Evolutionary conservation across 2,329 filamentous ascomycete genomes (phyloP).

Genomic region (Penicillium hesseltinei): DNA sequence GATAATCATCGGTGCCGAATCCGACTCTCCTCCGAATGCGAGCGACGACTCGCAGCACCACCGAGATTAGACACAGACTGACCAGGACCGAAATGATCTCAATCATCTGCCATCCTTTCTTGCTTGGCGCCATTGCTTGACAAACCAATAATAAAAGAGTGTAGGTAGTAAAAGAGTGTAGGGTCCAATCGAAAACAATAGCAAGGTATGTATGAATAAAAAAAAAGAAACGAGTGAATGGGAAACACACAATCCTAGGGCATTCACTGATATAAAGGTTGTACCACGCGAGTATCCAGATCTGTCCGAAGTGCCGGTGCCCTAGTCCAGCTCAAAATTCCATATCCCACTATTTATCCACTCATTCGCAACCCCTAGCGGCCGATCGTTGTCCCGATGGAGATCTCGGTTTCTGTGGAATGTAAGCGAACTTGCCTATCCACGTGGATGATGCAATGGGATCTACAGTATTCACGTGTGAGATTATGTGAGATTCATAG

Average conservation of each 20-base stretch:
- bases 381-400: slow-evolving; percentile 3
- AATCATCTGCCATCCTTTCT: slow-evolving; percentile 30
- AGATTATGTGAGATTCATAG: not conserved
- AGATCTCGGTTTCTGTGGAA: not conserved
- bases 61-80: slow-evolving; percentile 25
- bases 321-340: not conserved
- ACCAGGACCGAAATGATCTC: slow-evolving; percentile 33
- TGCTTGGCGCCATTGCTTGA: slow-evolving; percentile 25
- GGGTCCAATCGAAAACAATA: not conserved
- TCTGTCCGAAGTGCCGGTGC: not conserved
- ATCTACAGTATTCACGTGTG: not conserved
- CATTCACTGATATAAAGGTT: slow-evolving; percentile 2
- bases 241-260: not conserved
- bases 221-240: slow-evolving; percentile 7
- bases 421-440: not conserved
- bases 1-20: slow-evolving; percentile 34
- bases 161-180: slow-evolving; percentile 4
- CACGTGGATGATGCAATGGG: not conserved
- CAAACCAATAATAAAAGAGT: not conserved
- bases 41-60: slow-evolving; percentile 28
- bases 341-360: slow-evolving; percentile 1
- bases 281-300: not conserved
- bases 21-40: slow-evolving; percentile 29
- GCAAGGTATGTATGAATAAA: slow-evolving; percentile 1
- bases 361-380: slow-evolving; percentile 1